Conservation (phyloP, 345 rosid species). For the Euphorbia lathyris region DNA sequence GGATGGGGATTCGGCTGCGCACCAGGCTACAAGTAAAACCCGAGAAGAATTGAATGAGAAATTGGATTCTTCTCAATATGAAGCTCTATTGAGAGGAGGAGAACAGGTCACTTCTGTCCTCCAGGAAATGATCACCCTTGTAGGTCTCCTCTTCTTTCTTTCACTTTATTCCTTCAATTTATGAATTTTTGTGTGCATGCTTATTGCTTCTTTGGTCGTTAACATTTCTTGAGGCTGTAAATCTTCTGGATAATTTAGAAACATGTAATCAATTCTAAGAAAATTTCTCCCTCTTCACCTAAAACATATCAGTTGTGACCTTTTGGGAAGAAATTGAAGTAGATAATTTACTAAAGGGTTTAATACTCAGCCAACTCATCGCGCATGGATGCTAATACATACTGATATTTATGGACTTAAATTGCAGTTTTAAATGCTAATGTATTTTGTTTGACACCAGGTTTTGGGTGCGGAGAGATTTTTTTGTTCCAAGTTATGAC, state of each 20-base stretch:
- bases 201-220: neutral
- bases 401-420: neutral
- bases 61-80: slow-evolving; percentile 50
- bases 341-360: neutral
- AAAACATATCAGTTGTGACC: too few relatives aligned
- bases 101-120: slow-evolving; percentile 92
- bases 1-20: slow-evolving; percentile 41
- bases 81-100: slow-evolving; percentile 85
- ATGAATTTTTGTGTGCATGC: neutral
- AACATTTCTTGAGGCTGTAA: neutral
- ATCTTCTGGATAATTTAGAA: neutral
- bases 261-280: neutral
- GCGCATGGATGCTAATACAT: neutral
- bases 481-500: neutral
- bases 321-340: too few relatives aligned
- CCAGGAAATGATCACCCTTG: slow-evolving; percentile 81
- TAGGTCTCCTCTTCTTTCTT: slow-evolving; percentile 20
- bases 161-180: neutral
- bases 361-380: neutral
- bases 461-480: neutral
- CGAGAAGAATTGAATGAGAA: slow-evolving; percentile 32
- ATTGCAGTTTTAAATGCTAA: too few relatives aligned
- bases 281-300: too few relatives aligned
- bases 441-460: neutral
- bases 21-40: slow-evolving; percentile 20